phyloP scores from a whole-genome alignment of 306 rosid species.

The Arachis stenosperma region DNA sequence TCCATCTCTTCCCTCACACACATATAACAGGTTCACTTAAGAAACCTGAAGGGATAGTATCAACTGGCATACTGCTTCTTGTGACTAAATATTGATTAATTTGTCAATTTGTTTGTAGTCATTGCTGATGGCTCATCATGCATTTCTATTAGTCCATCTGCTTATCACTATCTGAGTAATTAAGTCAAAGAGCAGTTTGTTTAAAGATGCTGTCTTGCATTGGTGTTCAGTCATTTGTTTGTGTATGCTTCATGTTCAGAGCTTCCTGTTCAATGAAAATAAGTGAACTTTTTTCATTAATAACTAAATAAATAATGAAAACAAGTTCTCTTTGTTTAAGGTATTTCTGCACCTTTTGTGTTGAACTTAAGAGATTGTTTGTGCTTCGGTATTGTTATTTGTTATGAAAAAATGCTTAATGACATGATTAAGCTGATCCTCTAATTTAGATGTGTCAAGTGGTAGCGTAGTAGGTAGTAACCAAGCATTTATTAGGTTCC shows the following conservation, averaged over 20 bases:
- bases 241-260: background rate
- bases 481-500: background rate
- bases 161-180: constrained; percentile 10
- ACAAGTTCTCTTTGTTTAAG: background rate
- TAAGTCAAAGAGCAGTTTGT: constrained; percentile 4
- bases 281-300: background rate
- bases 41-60: background rate
- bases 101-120: background rate
- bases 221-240: constrained; percentile 1
- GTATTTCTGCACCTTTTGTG: constrained; percentile 2
- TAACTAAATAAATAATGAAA: background rate
- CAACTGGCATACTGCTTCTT: constrained; percentile 10
- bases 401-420: background rate
- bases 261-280: constrained; percentile 13
- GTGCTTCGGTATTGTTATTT: constrained; percentile 19
- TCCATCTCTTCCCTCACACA: background rate
- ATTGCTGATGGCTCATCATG: constrained; percentile 4
- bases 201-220: background rate
- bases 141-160: background rate
- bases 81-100: constrained; percentile 5
- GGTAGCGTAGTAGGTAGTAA: background rate
- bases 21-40: background rate
- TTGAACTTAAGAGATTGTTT: constrained; percentile 5
- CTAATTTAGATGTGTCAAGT: constrained; percentile 4
- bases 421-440: constrained; percentile 17